phyloP scores from a whole-genome alignment of 1,139 yeast genomes.

The Waltiozyma sp. region DNA sequence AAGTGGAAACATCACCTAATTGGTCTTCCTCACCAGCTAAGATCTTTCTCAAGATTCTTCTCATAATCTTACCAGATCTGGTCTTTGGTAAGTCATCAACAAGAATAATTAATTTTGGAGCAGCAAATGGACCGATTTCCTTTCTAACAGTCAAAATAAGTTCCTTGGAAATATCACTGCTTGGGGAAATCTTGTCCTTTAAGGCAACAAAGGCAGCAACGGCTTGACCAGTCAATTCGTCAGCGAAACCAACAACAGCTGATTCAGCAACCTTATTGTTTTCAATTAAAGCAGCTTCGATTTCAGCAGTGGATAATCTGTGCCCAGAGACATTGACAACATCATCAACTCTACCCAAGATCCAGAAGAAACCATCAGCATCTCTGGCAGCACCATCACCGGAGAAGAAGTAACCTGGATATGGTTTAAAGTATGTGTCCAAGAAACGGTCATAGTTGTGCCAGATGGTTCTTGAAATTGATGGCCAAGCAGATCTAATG shows the following conservation, averaged over 20 bases:
- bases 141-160: constrained; percentile 80
- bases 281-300: constrained; percentile 83
- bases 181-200: constrained; percentile 38
- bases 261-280: constrained; percentile 78
- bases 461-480: constrained; percentile 96
- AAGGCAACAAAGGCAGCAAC: constrained; percentile 88
- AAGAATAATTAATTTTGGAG: constrained; percentile 83
- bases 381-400: constrained; percentile 99
- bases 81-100: constrained; percentile 95
- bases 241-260: constrained; percentile 91
- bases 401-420: constrained; percentile 93
- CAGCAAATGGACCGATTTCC: constrained; percentile 96
- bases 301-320: constrained; percentile 93
- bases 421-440: constrained; percentile 91
- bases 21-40: constrained; percentile 85
- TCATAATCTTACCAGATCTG: constrained; percentile 96
- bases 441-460: constrained; percentile 80
- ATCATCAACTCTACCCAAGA: constrained; percentile 96
- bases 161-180: constrained; percentile 29
- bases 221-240: constrained; percentile 96
- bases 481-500: constrained; percentile 86
- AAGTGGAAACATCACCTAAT: constrained; percentile 86
- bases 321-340: constrained; percentile 97
- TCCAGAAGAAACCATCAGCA: constrained; percentile 96
- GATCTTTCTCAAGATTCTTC: constrained; percentile 91